Percentiles rank a stretch among this genome's conserved stretches.
Conservation (phyloP, 148 eudicot species). For the Rhododendron ovatum region DNA sequence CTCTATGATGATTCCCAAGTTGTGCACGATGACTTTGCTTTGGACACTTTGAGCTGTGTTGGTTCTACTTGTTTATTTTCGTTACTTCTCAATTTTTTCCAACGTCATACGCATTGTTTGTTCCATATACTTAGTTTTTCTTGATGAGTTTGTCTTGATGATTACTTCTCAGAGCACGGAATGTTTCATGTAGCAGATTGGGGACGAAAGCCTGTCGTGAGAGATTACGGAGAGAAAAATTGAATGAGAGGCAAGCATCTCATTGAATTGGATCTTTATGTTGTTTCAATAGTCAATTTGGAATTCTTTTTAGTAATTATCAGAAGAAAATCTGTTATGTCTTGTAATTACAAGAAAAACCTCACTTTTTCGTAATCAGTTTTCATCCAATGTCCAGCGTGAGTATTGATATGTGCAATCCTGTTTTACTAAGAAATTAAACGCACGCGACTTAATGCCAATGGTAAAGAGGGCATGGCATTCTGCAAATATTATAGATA, state of each 20-base stretch:
- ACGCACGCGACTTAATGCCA: not conserved
- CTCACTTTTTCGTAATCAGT: not conserved
- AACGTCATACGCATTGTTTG: not conserved
- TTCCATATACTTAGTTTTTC: not conserved
- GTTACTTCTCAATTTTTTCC: not conserved
- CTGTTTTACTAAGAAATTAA: not conserved
- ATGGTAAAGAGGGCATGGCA: not conserved
- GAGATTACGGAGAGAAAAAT: constrained; percentile 68
- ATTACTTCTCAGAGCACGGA: constrained; percentile 47
- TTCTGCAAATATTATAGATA: not conserved
- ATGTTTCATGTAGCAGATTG: constrained; percentile 36
- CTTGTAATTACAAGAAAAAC: not conserved
- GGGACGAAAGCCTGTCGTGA: constrained; percentile 80
- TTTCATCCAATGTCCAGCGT: not conserved
- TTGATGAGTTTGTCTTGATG: constrained; percentile 1
- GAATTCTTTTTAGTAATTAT: not conserved
- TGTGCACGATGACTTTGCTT: not conserved
- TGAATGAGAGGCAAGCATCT: constrained; percentile 68
- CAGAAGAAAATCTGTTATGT: not conserved
- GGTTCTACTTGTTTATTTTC: not conserved
- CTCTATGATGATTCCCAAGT: not conserved
- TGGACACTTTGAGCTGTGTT: not conserved
- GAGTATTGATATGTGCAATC: not conserved
- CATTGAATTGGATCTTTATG: not conserved
- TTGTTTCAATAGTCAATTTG: not conserved